Conservation (phyloP, 1,284 basidiomycete species). For the Ustilago shanxiensis region DNA sequence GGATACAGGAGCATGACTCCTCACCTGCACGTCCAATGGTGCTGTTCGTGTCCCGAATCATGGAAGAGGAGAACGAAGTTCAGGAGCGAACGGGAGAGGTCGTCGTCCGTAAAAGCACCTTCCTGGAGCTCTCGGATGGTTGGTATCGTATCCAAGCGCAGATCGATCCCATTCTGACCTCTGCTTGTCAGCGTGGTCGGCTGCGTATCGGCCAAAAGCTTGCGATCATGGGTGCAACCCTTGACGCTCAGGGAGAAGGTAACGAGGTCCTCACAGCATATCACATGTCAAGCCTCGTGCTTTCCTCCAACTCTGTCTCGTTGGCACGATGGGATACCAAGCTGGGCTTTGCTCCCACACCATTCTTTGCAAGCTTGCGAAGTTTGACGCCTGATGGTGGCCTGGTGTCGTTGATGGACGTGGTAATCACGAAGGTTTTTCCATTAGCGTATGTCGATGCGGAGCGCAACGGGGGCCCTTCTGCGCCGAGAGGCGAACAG, state of each 20-base stretch:
- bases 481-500: conserved; percentile 73
- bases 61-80: conserved; percentile 57
- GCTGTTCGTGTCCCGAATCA: conserved; percentile 82
- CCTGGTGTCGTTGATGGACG: conserved; percentile 79
- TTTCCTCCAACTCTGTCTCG: conserved; percentile 87
- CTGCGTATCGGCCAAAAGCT: conserved; percentile 86
- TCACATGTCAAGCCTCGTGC: conserved; percentile 76
- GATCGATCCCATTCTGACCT: conserved; percentile 79
- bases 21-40: conserved; percentile 82
- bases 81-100: conserved; percentile 18
- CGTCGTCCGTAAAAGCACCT: conserved; percentile 6
- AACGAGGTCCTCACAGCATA: conserved; percentile 86
- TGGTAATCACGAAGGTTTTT: conserved; percentile 78
- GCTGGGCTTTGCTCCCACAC: conserved; percentile 79
- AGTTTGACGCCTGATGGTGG: conserved; percentile 88
- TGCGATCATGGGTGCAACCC: conserved; percentile 80
- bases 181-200: conserved; percentile 78
- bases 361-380: conserved; percentile 81
- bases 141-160: conserved; percentile 89
- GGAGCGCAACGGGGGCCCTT: conserved; percentile 24
- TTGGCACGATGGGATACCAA: conserved; percentile 88
- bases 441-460: conserved; percentile 70
- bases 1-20: conserved; percentile 82
- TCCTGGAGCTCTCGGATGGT: conserved; percentile 90
- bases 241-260: conserved; percentile 74